These are phyloP conservation scores for Mycena amicta DNA, from an alignment of 768 basidiomycete species.

Conservation along the genomic window DNA sequence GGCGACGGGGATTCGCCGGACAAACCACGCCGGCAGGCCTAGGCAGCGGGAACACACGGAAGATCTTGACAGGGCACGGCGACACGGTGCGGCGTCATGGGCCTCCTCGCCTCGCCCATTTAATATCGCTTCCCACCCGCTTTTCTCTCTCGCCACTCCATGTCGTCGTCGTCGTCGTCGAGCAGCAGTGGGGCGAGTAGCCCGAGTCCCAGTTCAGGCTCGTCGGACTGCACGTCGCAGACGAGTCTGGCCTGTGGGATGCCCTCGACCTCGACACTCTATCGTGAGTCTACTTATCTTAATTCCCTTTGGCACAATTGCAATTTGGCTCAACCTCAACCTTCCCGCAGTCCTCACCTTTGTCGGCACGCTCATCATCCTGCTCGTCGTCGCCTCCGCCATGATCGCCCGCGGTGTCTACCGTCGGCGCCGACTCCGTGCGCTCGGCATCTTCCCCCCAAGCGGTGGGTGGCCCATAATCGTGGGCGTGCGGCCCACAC, in stretches of 20 bases:
- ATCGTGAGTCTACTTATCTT: background rate
- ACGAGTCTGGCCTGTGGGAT: background rate
- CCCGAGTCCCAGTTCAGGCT: no score
- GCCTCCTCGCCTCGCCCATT: no score
- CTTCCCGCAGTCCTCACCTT: background rate
- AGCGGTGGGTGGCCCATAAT: background rate
- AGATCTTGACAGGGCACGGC: no score
- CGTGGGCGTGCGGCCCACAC: background rate
- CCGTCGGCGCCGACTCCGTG: background rate
- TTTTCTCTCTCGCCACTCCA: no score
- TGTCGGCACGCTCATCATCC: constrained; percentile 1
- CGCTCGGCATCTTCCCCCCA: background rate
- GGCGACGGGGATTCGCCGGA: no score
- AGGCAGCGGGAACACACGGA: no score
- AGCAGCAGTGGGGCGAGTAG: no score
- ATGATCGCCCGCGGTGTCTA: background rate
- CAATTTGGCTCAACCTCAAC: background rate
- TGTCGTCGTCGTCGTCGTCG: no score
- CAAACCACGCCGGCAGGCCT: no score
- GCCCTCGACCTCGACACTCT: background rate
- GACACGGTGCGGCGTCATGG: no score
- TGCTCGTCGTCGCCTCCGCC: background rate
- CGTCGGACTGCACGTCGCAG: background rate
- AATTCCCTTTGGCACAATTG: background rate
- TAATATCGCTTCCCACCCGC: no score